These are phyloP conservation scores for Boechera divaricarpa DNA, from an alignment of 345 rosid genomes.

Conservation along the genomic window DNA sequence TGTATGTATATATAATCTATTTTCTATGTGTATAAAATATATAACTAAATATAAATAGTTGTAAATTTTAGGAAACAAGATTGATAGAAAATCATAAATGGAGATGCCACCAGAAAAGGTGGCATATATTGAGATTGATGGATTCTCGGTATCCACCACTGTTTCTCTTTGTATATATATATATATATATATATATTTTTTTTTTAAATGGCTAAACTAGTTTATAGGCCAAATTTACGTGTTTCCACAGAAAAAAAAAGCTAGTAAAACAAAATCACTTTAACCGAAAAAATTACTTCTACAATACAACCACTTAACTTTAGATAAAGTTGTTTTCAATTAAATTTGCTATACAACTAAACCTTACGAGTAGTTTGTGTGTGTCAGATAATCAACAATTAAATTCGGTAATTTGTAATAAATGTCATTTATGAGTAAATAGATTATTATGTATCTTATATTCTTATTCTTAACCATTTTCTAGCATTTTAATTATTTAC, in stretches of 20 bases:
- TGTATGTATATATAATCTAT: constrained; percentile 11
- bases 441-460: no score
- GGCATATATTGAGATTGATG: constrained; percentile 45
- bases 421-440: neutral
- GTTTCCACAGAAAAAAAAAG: neutral
- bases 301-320: neutral
- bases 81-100: constrained; percentile 41
- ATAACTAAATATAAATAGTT: constrained; percentile 4
- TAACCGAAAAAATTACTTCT: neutral
- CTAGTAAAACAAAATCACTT: neutral
- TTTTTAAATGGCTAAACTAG: neutral
- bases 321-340: neutral
- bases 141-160: constrained; percentile 44
- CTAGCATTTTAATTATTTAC: neutral
- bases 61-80: constrained; percentile 13
- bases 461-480: no score
- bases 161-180: neutral
- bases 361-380: neutral
- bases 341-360: neutral
- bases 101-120: constrained; percentile 46
- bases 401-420: neutral
- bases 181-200: neutral
- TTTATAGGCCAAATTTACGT: constrained; percentile 7
- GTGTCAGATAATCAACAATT: neutral
- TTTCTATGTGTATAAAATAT: neutral